Evolutionary conservation across 2,329 filamentous ascomycete genomes (phyloP).

Genomic region (Colletotrichum filicis): DNA sequence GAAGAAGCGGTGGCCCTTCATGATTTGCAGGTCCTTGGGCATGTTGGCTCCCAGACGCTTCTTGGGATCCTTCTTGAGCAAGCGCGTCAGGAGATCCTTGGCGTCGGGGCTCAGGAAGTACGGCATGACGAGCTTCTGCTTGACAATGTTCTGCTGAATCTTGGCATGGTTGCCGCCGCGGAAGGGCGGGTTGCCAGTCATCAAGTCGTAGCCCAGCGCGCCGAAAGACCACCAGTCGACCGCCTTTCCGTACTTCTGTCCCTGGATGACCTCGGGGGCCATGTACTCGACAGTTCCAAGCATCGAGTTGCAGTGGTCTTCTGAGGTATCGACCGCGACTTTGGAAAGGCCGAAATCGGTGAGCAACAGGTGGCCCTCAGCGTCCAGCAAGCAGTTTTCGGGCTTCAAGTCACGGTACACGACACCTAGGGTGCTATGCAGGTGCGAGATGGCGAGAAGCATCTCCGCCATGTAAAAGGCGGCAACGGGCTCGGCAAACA

Average conservation of each 20-base stretch:
- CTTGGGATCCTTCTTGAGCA: slow-evolving; percentile 90
- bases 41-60: slow-evolving; percentile 91
- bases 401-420: slow-evolving; percentile 98
- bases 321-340: slow-evolving; percentile 77
- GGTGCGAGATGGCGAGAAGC: slow-evolving; percentile 90
- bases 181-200: slow-evolving; percentile 94
- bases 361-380: slow-evolving; percentile 89
- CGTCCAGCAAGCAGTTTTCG: slow-evolving; percentile 94
- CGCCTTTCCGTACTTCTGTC: slow-evolving; percentile 89
- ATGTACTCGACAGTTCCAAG: slow-evolving; percentile 98
- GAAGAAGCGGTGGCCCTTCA: slow-evolving; percentile 97
- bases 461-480: slow-evolving; percentile 99
- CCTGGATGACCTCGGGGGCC: slow-evolving; percentile 93
- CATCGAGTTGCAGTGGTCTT: slow-evolving; percentile 82
- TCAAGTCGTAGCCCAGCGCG: slow-evolving; percentile 88
- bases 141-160: slow-evolving; percentile 95
- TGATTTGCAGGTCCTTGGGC: slow-evolving; percentile 84
- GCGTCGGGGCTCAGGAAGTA: slow-evolving; percentile 93
- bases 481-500: slow-evolving; percentile 90
- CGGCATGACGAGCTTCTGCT: slow-evolving; percentile 88
- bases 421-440: slow-evolving; percentile 91
- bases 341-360: slow-evolving; percentile 98
- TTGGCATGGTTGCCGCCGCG: slow-evolving; percentile 91
- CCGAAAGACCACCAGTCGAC: slow-evolving; percentile 99
- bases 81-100: slow-evolving; percentile 90